These are phyloP conservation scores for Pseudocercospora fuligena DNA, from an alignment of 2,329 filamentous ascomycete species.

Conservation along the genomic window DNA sequence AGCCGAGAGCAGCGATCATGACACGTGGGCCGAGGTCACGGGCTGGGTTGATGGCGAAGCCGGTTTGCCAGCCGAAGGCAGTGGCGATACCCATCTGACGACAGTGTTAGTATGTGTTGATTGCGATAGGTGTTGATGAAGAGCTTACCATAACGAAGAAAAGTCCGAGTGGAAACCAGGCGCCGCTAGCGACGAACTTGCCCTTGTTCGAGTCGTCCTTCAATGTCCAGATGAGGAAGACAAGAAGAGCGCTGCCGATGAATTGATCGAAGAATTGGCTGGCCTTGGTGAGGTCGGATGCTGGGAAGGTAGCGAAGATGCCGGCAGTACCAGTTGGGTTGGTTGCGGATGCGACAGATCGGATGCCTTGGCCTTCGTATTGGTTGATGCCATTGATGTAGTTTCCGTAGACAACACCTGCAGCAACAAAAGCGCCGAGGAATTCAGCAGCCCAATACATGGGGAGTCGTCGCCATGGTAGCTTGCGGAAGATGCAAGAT, in stretches of 20 bases:
- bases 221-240: slow-evolving; percentile 73
- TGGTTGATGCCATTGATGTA: slow-evolving; percentile 62
- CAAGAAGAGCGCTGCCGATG: slow-evolving; percentile 67
- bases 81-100: slow-evolving; percentile 64
- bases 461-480: slow-evolving; percentile 72
- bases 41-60: slow-evolving; percentile 70
- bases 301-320: slow-evolving; percentile 73
- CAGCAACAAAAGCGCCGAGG: slow-evolving; percentile 68
- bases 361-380: slow-evolving; percentile 61
- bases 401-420: slow-evolving; percentile 51
- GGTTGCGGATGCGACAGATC: slow-evolving; percentile 63
- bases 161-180: slow-evolving; percentile 62
- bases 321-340: slow-evolving; percentile 61
- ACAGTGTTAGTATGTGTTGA: slow-evolving; percentile 9
- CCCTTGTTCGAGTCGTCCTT: slow-evolving; percentile 57
- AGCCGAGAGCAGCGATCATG: slow-evolving; percentile 69
- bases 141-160: slow-evolving; percentile 62
- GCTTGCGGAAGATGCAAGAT: slow-evolving; percentile 70
- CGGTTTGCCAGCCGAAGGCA: slow-evolving; percentile 72
- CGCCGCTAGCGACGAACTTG: slow-evolving; percentile 39
- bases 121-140: background rate
- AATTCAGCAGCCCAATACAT: slow-evolving; percentile 68
- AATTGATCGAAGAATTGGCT: slow-evolving; percentile 74
- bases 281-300: slow-evolving; percentile 64
- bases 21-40: slow-evolving; percentile 73